Base-by-base conservation (phyloP, 2,329 filamentous ascomycete species). In the Metarhizium humberi region DNA sequence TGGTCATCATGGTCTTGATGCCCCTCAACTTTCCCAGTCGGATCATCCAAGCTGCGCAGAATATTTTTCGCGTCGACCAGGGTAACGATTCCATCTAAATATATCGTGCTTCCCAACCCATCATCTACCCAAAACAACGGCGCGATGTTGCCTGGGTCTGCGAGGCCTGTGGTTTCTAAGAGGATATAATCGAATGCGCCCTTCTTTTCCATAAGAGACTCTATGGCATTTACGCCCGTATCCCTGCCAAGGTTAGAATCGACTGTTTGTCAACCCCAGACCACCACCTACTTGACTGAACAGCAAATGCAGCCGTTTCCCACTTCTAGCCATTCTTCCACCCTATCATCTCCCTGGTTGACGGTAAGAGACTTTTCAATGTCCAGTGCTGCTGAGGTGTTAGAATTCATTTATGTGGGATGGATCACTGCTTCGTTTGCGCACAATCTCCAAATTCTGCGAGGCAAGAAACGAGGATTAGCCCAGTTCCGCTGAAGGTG, bases 71-170 rank as follows among this genome's bases (percentile, higher is more conserved):
- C 92, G 69, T 99, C 94, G 20, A 99, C 90, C 1, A 99, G 77
- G 0, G 94, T 97, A 50, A 97, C 92, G 55, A 99, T 96, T 2
- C 94, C 94, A 66, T 99, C 94, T 0, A 99, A 82, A 69, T 95
- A 99, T 64, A 99, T 96, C 42, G 87, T 92, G 70, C 92, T 96
- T 7, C 91, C 92, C 3, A 99, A 80, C 0, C 92, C 94, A 61
- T 97, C 92, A 64, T 99, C 94, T 30, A 99, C 86, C 94, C 94
- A 99, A 74, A 99, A 99, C 14, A 97, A 75, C 0, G 94, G 94
- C 0, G 94, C 94, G 52, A 99, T 84, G 64, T 97, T 97, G 1
- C 94, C 94, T 0, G 94, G 94, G 66, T 99, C 92, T 4, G 94
- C 94, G 6, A 99, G 79, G 0, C 94, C 94, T 0, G 94, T 97